Conservation (phyloP, 1,284 basidiomycete genomes). For the Mycena citricolor region DNA sequence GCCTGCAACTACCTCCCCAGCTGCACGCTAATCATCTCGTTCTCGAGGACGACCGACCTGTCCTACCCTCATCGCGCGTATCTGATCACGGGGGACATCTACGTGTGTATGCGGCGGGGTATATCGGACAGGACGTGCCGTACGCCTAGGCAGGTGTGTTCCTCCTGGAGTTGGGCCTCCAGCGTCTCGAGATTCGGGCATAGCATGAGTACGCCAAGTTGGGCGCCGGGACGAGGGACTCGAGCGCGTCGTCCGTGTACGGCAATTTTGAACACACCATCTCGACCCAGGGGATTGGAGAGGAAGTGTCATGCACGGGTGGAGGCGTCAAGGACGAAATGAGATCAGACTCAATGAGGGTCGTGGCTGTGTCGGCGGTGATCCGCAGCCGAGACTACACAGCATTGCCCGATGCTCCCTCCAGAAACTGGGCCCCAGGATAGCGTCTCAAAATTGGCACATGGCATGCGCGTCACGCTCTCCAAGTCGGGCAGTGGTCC, state of each 20-base stretch:
- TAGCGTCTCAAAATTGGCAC: slow-evolving; percentile 8
- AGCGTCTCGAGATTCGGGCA: slow-evolving; percentile 56
- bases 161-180: slow-evolving; percentile 68
- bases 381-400: slow-evolving; percentile 16
- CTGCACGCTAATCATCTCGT: slow-evolving; percentile 43
- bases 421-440: slow-evolving; percentile 15
- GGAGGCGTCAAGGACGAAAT: no score
- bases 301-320: no score
- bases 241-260: slow-evolving; percentile 52
- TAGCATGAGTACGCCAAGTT: slow-evolving; percentile 58
- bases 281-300: no score
- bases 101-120: slow-evolving; percentile 43
- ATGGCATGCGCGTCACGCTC: slow-evolving; percentile 15
- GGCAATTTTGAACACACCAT: slow-evolving; percentile 64
- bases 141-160: slow-evolving; percentile 46
- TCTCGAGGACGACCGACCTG: slow-evolving; percentile 60
- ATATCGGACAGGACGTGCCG: no score
- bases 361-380: no score
- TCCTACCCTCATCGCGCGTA: slow-evolving; percentile 53
- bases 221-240: slow-evolving; percentile 58
- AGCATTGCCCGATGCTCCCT: slow-evolving; percentile 18
- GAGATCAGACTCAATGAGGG: no score
- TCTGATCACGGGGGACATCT: slow-evolving; percentile 48
- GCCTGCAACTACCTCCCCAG: slow-evolving; percentile 40
- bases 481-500: slow-evolving; percentile 12